phyloP scores from a whole-genome alignment of 768 basidiomycete species.

The Auriscalpium orientale region DNA sequence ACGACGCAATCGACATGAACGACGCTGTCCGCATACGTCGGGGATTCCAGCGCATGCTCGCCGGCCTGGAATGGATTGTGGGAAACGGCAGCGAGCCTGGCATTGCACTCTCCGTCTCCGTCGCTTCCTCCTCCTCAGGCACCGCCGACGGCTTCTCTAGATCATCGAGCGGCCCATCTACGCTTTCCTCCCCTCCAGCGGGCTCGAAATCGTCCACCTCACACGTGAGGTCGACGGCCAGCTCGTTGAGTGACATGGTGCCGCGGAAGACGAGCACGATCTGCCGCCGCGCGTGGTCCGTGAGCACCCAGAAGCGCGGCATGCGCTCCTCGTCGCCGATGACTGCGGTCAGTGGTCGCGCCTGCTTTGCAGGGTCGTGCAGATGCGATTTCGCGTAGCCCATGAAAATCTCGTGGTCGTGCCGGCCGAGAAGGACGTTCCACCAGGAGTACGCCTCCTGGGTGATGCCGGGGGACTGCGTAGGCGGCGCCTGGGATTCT shows the following conservation, averaged over 20 bases:
- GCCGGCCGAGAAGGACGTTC: conserved; percentile 71
- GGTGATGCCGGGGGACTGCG: neutral
- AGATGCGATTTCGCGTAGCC: conserved; percentile 34
- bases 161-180: conserved; percentile 9
- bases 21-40: conserved; percentile 8
- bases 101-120: neutral
- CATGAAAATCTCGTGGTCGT: conserved; percentile 80
- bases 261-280: conserved; percentile 61
- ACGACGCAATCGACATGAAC: conserved; percentile 9
- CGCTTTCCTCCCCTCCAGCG: conserved; percentile 13
- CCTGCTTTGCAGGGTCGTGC: neutral
- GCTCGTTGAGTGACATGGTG: conserved; percentile 83
- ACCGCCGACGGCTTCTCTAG: neutral
- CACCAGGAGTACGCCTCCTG: conserved; percentile 61
- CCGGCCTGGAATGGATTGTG: neutral
- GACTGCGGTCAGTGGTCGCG: conserved; percentile 32
- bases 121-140: neutral
- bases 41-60: neutral
- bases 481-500: conserved; percentile 45
- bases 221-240: conserved; percentile 81
- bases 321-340: conserved; percentile 62
- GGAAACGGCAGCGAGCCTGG: neutral
- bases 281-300: conserved; percentile 67
- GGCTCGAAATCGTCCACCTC: conserved; percentile 60
- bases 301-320: conserved; percentile 83